Base-by-base conservation (phyloP, 2,329 filamentous ascomycete species). In the Emmonsiellopsis sp. region DNA sequence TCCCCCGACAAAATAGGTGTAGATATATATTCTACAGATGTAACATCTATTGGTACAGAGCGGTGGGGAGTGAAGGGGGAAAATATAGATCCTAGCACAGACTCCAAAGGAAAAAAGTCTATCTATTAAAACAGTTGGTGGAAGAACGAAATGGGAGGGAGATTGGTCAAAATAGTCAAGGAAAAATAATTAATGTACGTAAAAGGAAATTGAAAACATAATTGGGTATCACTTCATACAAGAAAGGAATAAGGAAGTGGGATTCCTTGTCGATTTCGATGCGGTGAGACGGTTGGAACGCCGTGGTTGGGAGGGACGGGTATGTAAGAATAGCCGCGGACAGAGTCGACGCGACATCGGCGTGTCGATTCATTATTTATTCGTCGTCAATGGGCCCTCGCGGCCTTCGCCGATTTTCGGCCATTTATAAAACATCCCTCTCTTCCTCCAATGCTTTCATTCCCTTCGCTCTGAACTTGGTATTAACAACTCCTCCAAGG, bases 401-500 rank as follows among this genome's bases (percentile, higher is more conserved):
- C 14, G 4, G 8, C 1, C 21, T 48, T 34, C 10, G 31, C 46
- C 13, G 10, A 17, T 17, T 5, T 33, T 13, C 2, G 11, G 7
- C 10, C 8, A 17, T 42, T 51, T 13, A 10, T 17, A n/a, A 8
- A 34, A 43, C 32, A 44, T 13, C 27, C 10, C n/a, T 11, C 3
- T 49, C 42, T n/a, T 32, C 70, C 61, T 79, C 78, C 54, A 88
- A 65, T 61, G 68, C 77, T 60, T 73, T 74, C 85, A 95, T 90
- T 61, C 92, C 65, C 51, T 66, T 74, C 63, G 72, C 75, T 61
- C 90, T 78, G 44, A 92, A 75, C 63, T 86, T 84, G 55, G 78
- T 78, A 70, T 95, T 95, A 9, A 93, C 86, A 9, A 95, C 88
- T 0, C 90, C 90, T 0, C 90, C 91, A 10, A 95, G 78, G 2